A percentile compares a stretch with the other conserved stretches of the same genome.
These are phyloP conservation scores for Fusarium liriodendri DNA, from an alignment of 2,329 filamentous ascomycete genomes.

Conservation along the genomic window DNA sequence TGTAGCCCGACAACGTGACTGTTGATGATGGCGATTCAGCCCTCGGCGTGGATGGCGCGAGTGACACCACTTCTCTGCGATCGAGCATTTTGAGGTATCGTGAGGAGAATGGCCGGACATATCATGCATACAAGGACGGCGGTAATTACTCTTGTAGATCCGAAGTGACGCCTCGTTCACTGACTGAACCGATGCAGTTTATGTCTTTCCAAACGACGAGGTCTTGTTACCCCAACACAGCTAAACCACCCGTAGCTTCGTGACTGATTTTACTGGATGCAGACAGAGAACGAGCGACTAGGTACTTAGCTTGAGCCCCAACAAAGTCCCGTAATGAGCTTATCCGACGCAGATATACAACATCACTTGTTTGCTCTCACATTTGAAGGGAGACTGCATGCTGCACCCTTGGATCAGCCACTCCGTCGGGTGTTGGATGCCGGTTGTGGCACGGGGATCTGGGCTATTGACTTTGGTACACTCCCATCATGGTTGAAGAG, in stretches of 20 bases:
- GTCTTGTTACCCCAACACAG: neutral
- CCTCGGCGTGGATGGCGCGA: constrained; percentile 1
- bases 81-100: constrained; percentile 20
- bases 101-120: constrained; percentile 16
- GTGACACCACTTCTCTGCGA: constrained; percentile 8
- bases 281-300: constrained; percentile 25
- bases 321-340: neutral
- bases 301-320: neutral
- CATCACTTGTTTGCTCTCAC: constrained; percentile 27
- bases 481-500: rapidly evolving
- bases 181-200: constrained; percentile 2
- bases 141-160: neutral
- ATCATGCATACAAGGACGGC: neutral
- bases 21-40: constrained; percentile 16
- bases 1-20: neutral
- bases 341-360: constrained; percentile 13
- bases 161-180: neutral
- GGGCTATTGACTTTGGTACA: constrained; percentile 23
- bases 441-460: neutral
- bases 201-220: constrained; percentile 29
- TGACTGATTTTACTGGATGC: neutral
- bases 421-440: neutral
- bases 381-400: constrained; percentile 9
- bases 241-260: neutral
- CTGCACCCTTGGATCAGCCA: neutral